A percentile compares a stretch with the other conserved stretches of the same genome.
These are phyloP conservation scores for Hypoxylon sp. DNA, from an alignment of 2,329 filamentous ascomycete species.

Conservation along the genomic window DNA sequence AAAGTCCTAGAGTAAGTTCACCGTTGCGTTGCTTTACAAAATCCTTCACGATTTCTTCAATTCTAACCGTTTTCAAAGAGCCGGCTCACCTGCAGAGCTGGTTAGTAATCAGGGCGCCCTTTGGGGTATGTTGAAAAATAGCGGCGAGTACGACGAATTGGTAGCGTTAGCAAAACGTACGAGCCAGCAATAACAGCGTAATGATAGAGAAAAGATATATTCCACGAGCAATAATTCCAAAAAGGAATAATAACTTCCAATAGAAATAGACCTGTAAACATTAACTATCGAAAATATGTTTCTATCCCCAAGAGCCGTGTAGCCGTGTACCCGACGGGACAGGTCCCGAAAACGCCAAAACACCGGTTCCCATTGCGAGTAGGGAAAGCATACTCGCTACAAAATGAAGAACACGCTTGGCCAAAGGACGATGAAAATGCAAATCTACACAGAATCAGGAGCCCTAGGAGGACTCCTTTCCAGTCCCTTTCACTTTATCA, in stretches of 20 bases:
- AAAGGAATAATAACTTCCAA: neutral
- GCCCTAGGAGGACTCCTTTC: slow-evolving; percentile 20
- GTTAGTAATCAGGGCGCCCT: slow-evolving; percentile 20
- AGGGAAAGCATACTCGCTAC: neutral
- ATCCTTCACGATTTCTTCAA: neutral
- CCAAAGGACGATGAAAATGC: slow-evolving; percentile 3
- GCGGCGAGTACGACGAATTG: slow-evolving; percentile 25
- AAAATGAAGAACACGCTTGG: slow-evolving; percentile 1
- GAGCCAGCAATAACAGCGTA: neutral
- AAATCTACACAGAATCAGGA: neutral
- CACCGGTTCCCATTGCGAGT: slow-evolving; percentile 1
- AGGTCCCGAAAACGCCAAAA: slow-evolving; percentile 18
- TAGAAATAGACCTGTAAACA: neutral
- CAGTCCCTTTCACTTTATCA: slow-evolving; percentile 35
- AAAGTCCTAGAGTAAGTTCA: slow-evolving; percentile 53
- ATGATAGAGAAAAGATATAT: neutral
- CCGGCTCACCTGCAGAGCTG: slow-evolving; percentile 18
- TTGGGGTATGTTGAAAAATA: slow-evolving; percentile 33
- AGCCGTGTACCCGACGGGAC: neutral
- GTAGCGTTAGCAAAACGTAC: slow-evolving; percentile 10
- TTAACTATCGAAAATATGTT: neutral
- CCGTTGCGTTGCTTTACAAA: neutral
- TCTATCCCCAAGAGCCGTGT: slow-evolving; percentile 1
- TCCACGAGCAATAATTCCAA: neutral
- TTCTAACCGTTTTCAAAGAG: slow-evolving; percentile 17